These are phyloP conservation scores for Boletus huronensis DNA, from an alignment of 768 basidiomycete genomes.

Conservation along the genomic window DNA sequence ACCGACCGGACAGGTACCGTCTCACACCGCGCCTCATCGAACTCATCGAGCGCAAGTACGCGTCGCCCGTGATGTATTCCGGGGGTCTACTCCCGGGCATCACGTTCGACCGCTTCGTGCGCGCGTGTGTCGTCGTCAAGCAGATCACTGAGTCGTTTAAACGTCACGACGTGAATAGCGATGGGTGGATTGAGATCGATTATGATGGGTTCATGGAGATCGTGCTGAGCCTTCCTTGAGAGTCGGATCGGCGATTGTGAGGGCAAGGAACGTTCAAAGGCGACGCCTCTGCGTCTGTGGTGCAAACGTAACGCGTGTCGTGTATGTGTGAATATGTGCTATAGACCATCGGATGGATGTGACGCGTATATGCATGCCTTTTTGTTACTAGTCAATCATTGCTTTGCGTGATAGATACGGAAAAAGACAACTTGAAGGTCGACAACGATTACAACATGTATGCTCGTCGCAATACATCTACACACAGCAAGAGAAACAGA, in stretches of 20 bases:
- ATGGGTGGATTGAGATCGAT: slow-evolving; percentile 51
- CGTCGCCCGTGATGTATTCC: slow-evolving; percentile 35
- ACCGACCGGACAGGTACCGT: slow-evolving; percentile 51
- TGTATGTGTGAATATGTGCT: slow-evolving; percentile 17
- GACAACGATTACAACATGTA: background rate
- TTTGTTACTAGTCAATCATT: background rate
- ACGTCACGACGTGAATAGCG: slow-evolving; percentile 57
- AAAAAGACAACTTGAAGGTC: background rate
- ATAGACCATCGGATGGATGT: background rate
- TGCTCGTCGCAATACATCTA: background rate
- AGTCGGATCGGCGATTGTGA: background rate
- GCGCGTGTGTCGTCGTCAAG: slow-evolving; percentile 80
- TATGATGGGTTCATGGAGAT: slow-evolving; percentile 56
- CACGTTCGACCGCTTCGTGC: slow-evolving; percentile 83
- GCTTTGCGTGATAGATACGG: background rate
- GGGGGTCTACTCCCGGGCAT: slow-evolving; percentile 52
- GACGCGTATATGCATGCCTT: background rate
- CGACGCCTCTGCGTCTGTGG: background rate
- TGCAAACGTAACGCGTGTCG: background rate
- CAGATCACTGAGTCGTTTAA: slow-evolving; percentile 72
- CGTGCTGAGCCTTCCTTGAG: slow-evolving; percentile 41
- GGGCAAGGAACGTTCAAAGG: background rate
- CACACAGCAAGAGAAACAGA: background rate
- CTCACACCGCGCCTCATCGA: slow-evolving; percentile 62
- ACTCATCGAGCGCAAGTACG: slow-evolving; percentile 77